phyloP scores from a whole-genome alignment of 768 basidiomycete genomes.

The Psilocybe subaeruginosa region DNA sequence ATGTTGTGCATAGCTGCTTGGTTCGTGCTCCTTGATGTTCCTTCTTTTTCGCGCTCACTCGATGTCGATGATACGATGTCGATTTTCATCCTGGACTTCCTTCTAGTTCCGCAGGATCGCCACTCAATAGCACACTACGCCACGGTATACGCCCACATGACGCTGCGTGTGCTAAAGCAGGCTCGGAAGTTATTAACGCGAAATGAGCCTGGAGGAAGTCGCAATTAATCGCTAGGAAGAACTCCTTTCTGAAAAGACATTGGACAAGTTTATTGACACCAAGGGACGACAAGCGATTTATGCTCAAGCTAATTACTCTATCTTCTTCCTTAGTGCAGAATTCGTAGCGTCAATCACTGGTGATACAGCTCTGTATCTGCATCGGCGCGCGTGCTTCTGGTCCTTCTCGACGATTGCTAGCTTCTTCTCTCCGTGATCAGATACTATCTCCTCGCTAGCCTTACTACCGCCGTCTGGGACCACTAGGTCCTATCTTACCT shows the following conservation, averaged over 20 bases:
- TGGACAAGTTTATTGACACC: neutral
- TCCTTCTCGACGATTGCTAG: slow-evolving; percentile 12
- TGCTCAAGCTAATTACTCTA: neutral
- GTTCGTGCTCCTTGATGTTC: neutral
- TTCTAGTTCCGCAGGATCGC: slow-evolving; percentile 19
- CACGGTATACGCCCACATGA: slow-evolving; percentile 10
- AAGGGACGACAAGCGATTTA: neutral
- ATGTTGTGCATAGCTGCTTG: slow-evolving; percentile 1
- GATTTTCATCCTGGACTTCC: slow-evolving; percentile 9
- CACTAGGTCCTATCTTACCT: slow-evolving; percentile 11
- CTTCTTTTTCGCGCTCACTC: slow-evolving; percentile 13
- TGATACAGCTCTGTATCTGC: slow-evolving; percentile 16
- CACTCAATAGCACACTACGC: slow-evolving; percentile 9
- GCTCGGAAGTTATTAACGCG: slow-evolving; percentile 3
- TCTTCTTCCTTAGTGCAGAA: slow-evolving; percentile 3
- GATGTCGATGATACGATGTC: slow-evolving; percentile 11
- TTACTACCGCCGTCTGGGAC: slow-evolving; percentile 17
- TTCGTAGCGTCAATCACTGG: slow-evolving; percentile 21
- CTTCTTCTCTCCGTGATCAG: slow-evolving; percentile 13
- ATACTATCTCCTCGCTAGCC: slow-evolving; percentile 23
- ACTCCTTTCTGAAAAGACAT: slow-evolving; percentile 3
- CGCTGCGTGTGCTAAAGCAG: slow-evolving; percentile 1
- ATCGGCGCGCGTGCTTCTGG: slow-evolving; percentile 11
- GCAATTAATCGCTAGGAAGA: neutral
- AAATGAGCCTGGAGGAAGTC: neutral